These are phyloP conservation scores for Quercus cerris DNA, from an alignment of 306 rosid species.

Conservation along the genomic window DNA sequence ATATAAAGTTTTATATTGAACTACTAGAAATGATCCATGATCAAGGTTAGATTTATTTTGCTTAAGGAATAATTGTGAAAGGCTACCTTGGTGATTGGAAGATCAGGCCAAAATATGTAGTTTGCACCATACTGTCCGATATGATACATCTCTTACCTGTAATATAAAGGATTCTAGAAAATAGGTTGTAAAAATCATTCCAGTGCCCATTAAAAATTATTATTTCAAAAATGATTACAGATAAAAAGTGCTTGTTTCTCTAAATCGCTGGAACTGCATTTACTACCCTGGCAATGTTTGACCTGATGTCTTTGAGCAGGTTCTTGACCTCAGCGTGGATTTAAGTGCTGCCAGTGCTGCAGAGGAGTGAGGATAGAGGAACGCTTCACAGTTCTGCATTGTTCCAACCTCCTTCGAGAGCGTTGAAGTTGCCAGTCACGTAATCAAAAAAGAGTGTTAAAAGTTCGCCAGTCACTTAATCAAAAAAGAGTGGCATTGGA, in stretches of 20 bases:
- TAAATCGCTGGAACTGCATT: constrained; percentile 11
- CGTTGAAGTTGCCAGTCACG: not conserved
- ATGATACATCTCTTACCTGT: too few relatives aligned
- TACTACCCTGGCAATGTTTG: not conserved
- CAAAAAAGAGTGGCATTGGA: not conserved
- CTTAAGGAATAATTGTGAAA: not conserved
- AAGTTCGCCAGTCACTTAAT: not conserved
- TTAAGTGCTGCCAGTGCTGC: constrained; percentile 97
- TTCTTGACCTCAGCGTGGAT: constrained; percentile 88
- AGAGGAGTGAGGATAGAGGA: constrained; percentile 56
- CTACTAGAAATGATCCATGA: not conserved
- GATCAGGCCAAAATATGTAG: not conserved
- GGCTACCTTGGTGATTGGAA: not conserved
- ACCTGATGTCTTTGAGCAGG: constrained; percentile 42
- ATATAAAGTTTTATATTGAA: not conserved
- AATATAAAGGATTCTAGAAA: too few relatives aligned
- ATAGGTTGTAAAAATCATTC: not conserved
- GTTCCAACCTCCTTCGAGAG: not conserved
- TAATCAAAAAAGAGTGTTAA: too few relatives aligned
- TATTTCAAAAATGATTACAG: not conserved
- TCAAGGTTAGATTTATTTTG: too few relatives aligned
- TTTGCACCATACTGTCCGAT: too few relatives aligned
- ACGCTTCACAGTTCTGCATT: not conserved
- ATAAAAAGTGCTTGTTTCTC: not conserved
- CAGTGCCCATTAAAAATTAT: not conserved